A percentile compares a stretch with the other conserved stretches of the same genome.
phyloP scores from a whole-genome alignment of 345 rosid genomes.

The Salix dunnii region DNA sequence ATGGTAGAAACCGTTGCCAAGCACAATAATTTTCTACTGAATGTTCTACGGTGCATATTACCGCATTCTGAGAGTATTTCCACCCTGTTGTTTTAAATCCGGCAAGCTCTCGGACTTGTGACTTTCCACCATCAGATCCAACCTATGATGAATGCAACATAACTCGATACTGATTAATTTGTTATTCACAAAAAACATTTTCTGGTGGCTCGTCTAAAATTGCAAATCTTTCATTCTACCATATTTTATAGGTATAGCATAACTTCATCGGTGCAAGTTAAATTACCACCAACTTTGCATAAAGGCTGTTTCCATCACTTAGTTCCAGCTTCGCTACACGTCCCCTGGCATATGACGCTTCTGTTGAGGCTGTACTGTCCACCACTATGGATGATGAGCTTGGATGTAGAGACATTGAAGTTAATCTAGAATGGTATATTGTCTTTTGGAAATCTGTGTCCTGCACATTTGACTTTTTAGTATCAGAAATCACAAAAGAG shows the following conservation, averaged over 20 bases:
- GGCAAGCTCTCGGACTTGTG: slow-evolving; percentile 77
- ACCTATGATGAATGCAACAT: slow-evolving; percentile 46
- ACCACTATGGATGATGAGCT: slow-evolving; percentile 39
- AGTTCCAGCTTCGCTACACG: slow-evolving; percentile 68
- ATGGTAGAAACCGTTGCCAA: slow-evolving; percentile 93
- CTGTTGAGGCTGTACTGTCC: slow-evolving; percentile 38
- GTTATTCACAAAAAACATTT: not conserved
- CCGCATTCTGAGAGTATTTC: slow-evolving; percentile 86
- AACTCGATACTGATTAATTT: not conserved
- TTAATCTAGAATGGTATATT: slow-evolving; percentile 63
- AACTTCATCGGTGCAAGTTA: slow-evolving; percentile 16
- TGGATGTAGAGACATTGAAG: slow-evolving; percentile 66
- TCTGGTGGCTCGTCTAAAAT: slow-evolving; percentile 2
- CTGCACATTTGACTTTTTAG: slow-evolving; percentile 30
- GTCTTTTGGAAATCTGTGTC: slow-evolving; percentile 62
- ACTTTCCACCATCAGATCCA: slow-evolving; percentile 92
- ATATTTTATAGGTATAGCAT: not conserved
- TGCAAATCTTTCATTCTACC: not conserved
- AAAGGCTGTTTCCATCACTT: slow-evolving; percentile 65
- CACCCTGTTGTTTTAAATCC: slow-evolving; percentile 83
- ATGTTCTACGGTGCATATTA: slow-evolving; percentile 92
- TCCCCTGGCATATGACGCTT: slow-evolving; percentile 40
- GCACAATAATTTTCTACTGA: slow-evolving; percentile 60
- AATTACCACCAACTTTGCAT: slow-evolving; percentile 87
- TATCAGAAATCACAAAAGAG: slow-evolving; percentile 1